These are phyloP conservation scores for Erucastrum elatum DNA, from an alignment of 345 rosid genomes.

Conservation along the genomic window DNA sequence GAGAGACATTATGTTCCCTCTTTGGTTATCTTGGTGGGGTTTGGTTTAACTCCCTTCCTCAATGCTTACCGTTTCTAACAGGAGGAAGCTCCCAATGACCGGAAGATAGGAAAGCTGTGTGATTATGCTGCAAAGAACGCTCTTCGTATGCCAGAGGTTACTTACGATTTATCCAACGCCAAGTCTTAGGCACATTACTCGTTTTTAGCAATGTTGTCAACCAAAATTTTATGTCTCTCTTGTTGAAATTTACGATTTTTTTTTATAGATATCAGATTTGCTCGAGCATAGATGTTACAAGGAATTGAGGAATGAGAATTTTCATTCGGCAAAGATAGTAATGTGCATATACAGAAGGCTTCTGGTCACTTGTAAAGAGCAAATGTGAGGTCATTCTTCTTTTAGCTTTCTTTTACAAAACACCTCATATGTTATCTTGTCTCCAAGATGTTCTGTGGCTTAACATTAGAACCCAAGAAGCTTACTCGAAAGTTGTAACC, in stretches of 20 bases:
- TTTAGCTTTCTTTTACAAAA: conserved; percentile 20
- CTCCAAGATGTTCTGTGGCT: neutral
- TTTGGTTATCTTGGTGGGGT: neutral
- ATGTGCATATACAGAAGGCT: conserved; percentile 86
- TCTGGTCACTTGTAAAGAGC: conserved; percentile 82
- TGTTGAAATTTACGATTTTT: conserved; percentile 35
- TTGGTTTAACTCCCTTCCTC: neutral
- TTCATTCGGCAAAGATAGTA: conserved; percentile 72
- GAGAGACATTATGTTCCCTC: too few relatives aligned
- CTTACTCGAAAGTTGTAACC: conserved; percentile 15
- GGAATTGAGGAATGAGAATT: conserved; percentile 89
- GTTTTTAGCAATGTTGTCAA: neutral
- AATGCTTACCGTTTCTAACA: conserved; percentile 36
- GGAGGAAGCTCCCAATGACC: conserved; percentile 91
- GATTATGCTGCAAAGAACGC: conserved; percentile 94
- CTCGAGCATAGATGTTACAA: conserved; percentile 99
- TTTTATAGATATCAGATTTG: conserved; percentile 60
- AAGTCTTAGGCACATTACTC: conserved; percentile 5
- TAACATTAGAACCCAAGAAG: conserved; percentile 16
- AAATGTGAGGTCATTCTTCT: conserved; percentile 72
- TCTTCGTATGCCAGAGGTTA: conserved; percentile 89
- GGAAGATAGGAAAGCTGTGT: conserved; percentile 89
- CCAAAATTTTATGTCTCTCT: neutral
- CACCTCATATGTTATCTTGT: neutral
- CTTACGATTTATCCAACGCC: neutral